Evolutionary conservation across 306 rosid genomes (phyloP).

Genomic region (Ormosia emarginata): DNA sequence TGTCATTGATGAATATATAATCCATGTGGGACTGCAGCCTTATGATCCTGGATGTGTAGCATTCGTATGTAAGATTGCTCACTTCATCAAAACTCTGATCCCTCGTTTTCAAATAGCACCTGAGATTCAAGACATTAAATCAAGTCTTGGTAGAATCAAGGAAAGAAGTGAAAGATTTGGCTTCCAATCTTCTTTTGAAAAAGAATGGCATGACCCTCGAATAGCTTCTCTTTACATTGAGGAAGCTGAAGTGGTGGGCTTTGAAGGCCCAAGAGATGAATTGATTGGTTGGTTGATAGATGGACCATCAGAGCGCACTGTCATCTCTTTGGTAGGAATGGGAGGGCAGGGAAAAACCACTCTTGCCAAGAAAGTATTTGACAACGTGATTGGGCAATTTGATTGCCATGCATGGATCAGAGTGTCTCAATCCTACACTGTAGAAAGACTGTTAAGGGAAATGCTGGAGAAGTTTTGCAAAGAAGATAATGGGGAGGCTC

Average conservation of each 20-base stretch:
- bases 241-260: not conserved
- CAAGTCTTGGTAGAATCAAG: not conserved
- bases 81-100: not conserved
- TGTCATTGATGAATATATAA: not conserved
- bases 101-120: not conserved
- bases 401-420: not conserved
- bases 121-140: not conserved
- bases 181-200: not conserved
- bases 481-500: not conserved
- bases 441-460: not conserved
- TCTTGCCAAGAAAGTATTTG: conserved; percentile 2
- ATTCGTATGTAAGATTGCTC: not conserved
- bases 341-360: conserved; percentile 21
- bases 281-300: not conserved
- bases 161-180: not conserved
- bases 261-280: not conserved
- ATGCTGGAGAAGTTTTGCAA: not conserved
- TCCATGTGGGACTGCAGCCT: not conserved
- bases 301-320: not conserved
- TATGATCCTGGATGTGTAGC: not conserved
- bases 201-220: not conserved
- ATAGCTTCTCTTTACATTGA: not conserved
- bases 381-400: not conserved
- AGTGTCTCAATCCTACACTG: not conserved
- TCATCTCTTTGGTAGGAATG: not conserved